These are phyloP conservation scores for Rhodamnia rubescens DNA, from an alignment of 345 rosid genomes.

Conservation along the genomic window DNA sequence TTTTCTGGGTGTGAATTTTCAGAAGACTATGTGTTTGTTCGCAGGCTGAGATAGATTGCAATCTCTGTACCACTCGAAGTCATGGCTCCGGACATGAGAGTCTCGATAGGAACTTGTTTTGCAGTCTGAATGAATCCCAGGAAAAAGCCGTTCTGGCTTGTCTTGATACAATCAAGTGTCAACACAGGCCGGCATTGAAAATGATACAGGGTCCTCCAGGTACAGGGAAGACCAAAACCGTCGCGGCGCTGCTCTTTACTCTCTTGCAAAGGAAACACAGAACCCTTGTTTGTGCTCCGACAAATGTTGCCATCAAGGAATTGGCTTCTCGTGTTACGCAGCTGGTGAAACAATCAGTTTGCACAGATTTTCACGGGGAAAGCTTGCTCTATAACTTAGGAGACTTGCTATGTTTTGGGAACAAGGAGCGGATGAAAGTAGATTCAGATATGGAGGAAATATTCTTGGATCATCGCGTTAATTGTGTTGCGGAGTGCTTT, in stretches of 20 bases:
- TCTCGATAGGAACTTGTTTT: neutral
- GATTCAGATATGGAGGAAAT: slow-evolving; percentile 2
- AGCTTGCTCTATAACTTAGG: neutral
- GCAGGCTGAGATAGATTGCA: slow-evolving; percentile 2
- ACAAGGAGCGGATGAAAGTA: neutral
- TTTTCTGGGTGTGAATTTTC: fast-evolving
- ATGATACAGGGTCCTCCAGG: slow-evolving; percentile 21
- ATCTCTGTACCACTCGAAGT: neutral
- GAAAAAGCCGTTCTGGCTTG: neutral
- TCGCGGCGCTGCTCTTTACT: neutral
- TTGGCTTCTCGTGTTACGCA: slow-evolving; percentile 12
- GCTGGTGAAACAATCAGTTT: neutral
- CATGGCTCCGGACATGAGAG: neutral
- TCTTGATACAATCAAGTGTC: neutral
- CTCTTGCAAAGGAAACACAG: slow-evolving; percentile 9
- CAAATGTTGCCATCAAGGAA: slow-evolving; percentile 8
- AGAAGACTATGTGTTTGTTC: neutral
- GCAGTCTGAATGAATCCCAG: slow-evolving; percentile 9
- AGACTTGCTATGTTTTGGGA: slow-evolving; percentile 13
- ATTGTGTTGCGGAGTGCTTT: slow-evolving; percentile 8
- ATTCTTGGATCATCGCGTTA: slow-evolving; percentile 10
- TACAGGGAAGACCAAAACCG: slow-evolving; percentile 17
- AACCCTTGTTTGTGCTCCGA: slow-evolving; percentile 13
- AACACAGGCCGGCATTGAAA: neutral
- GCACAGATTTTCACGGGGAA: neutral